These are phyloP conservation scores for Otatea glauca DNA, from an alignment of 176 grass and related monocot genomes.

Conservation along the genomic window DNA sequence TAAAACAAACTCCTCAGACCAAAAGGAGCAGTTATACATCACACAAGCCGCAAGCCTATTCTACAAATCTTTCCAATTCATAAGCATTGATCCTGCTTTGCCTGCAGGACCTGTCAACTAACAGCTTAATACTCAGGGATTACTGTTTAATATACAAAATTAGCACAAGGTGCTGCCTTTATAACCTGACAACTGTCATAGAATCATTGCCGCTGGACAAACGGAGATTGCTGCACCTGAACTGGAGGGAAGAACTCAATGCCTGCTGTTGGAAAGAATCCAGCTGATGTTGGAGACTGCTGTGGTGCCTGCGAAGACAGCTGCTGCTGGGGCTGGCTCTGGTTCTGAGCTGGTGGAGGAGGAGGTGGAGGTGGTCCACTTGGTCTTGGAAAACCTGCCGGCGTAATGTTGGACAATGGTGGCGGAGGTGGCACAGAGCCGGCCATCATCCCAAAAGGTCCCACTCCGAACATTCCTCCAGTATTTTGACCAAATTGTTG, in stretches of 20 bases:
- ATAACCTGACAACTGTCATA: constrained; percentile 14
- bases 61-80: constrained; percentile 44
- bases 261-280: constrained; percentile 70
- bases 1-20: constrained; percentile 24
- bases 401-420: constrained; percentile 51
- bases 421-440: constrained; percentile 60
- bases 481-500: constrained; percentile 67
- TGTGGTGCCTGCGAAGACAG: constrained; percentile 58
- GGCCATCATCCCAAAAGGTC: constrained; percentile 54
- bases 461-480: constrained; percentile 55
- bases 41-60: constrained; percentile 44
- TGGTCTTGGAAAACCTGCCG: constrained; percentile 47
- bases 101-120: constrained; percentile 32
- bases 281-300: constrained; percentile 55
- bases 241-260: constrained; percentile 66
- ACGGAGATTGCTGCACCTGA: constrained; percentile 74
- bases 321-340: constrained; percentile 69
- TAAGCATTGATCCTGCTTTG: constrained; percentile 45
- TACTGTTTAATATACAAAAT: constrained; percentile 69
- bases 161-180: constrained; percentile 42
- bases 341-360: constrained; percentile 51
- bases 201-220: constrained; percentile 70
- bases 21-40: constrained; percentile 53
- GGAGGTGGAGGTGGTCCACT: constrained; percentile 56
- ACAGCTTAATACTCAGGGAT: constrained; percentile 23